A percentile compares a stretch with the other conserved stretches of the same genome.
Evolutionary conservation across 371 early-diverging fungal species (phyloP).

Genomic region (Rhizomucor pusillus): DNA sequence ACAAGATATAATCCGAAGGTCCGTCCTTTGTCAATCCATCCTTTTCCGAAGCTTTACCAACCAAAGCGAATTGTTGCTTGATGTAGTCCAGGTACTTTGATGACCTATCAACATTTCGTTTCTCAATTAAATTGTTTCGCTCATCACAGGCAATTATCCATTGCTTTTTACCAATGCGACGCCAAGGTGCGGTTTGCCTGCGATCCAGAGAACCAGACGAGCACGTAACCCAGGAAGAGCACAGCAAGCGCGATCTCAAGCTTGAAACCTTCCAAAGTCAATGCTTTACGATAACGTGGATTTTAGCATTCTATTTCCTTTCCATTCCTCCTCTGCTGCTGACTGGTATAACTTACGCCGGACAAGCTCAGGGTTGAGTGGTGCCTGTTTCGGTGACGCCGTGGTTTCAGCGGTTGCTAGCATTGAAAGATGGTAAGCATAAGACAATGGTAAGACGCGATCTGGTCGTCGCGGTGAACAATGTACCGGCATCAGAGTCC

Average conservation of each 20-base stretch:
- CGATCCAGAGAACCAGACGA: slow-evolving; percentile 32
- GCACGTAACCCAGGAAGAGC: slow-evolving; percentile 17
- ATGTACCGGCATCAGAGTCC: no score
- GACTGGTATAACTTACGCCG: no score
- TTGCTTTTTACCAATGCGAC: slow-evolving; percentile 30
- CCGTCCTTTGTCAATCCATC: slow-evolving; percentile 65
- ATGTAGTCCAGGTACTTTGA: slow-evolving; percentile 29
- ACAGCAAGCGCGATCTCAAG: slow-evolving; percentile 26
- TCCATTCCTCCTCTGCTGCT: no score
- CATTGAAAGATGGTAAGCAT: no score
- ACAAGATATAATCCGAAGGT: slow-evolving; percentile 68
- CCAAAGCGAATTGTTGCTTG: slow-evolving; percentile 58
- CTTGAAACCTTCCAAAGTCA: slow-evolving; percentile 22
- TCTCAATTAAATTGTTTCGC: background rate
- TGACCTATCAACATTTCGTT: slow-evolving; percentile 28
- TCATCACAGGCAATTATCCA: background rate
- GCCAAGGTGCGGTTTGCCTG: slow-evolving; percentile 27
- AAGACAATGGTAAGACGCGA: no score
- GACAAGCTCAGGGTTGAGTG: no score
- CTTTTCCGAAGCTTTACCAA: slow-evolving; percentile 54
- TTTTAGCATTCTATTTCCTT: no score
- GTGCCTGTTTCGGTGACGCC: no score
- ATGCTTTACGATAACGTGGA: slow-evolving; percentile 13
- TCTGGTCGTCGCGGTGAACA: no score
- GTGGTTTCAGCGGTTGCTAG: no score